Conservation (phyloP, 176 grass and related monocot genomes). For the Bonia amplexicaulis region DNA sequence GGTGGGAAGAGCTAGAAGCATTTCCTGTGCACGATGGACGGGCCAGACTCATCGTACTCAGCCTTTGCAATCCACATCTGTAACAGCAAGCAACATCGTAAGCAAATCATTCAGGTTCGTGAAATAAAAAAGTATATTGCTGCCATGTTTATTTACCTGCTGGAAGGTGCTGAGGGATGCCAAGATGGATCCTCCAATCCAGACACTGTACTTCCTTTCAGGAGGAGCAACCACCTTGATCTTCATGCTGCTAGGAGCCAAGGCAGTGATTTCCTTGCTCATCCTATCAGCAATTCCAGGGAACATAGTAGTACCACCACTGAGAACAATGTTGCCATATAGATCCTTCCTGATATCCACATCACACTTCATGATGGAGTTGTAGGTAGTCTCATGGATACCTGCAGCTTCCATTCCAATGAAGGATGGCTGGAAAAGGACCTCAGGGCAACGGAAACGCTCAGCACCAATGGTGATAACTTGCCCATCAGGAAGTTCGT, state of each 20-base stretch:
- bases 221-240: slow-evolving; percentile 94
- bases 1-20: slow-evolving; percentile 64
- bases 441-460: slow-evolving; percentile 95
- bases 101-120: slow-evolving; percentile 9
- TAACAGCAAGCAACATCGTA: slow-evolving; percentile 24
- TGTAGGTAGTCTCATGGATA: slow-evolving; percentile 96
- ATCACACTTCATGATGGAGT: slow-evolving; percentile 98
- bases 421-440: slow-evolving; percentile 95
- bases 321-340: slow-evolving; percentile 89
- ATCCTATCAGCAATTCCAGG: slow-evolving; percentile 85
- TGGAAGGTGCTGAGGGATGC: slow-evolving; percentile 98
- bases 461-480: slow-evolving; percentile 93
- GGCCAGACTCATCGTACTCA: slow-evolving; percentile 89
- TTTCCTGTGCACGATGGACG: slow-evolving; percentile 93
- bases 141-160: slow-evolving; percentile 42
- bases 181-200: slow-evolving; percentile 98
- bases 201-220: slow-evolving; percentile 92
- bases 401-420: slow-evolving; percentile 98
- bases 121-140: neutral
- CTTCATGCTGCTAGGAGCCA: slow-evolving; percentile 99
- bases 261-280: slow-evolving; percentile 94
- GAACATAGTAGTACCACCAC: slow-evolving; percentile 95
- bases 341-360: slow-evolving; percentile 98
- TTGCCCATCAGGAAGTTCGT: slow-evolving; percentile 87
- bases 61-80: slow-evolving; percentile 99